phyloP scores from a whole-genome alignment of 2,329 filamentous ascomycete species.

The Fusarium illudens region DNA sequence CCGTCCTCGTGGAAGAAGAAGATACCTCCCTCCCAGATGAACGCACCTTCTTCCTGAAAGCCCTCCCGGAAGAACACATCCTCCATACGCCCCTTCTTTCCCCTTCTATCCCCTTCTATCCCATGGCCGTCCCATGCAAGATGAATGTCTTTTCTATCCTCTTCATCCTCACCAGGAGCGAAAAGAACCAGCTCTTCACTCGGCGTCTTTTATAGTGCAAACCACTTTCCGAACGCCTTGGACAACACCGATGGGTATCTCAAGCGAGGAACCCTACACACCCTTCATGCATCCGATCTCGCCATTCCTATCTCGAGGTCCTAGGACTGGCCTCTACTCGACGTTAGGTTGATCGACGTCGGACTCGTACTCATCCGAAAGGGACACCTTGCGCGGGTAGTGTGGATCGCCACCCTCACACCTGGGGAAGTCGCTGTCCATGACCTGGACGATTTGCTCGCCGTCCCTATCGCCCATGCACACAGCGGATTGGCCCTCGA shows the following conservation, averaged over 20 bases:
- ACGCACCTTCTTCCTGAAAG: background rate
- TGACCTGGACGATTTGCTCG: background rate
- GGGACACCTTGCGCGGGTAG: background rate
- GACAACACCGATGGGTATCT: background rate
- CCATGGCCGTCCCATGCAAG: background rate
- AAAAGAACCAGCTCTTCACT: background rate
- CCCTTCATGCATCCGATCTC: background rate
- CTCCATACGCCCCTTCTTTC: background rate
- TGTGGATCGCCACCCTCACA: background rate
- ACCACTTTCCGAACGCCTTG: background rate
- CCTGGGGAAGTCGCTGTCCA: background rate
- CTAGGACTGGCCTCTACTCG: background rate
- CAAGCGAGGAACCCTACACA: background rate
- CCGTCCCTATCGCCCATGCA: background rate
- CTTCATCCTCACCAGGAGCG: conserved; percentile 1
- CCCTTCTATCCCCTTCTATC: too few species aligned
- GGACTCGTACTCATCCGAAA: background rate
- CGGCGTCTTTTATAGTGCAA: background rate
- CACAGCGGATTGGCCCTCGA: background rate
- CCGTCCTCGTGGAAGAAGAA: too few species aligned
- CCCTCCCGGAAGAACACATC: background rate
- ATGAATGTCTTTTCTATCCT: background rate
- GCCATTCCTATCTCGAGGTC: background rate
- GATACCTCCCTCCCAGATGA: background rate
- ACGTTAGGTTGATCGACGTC: background rate